Evolutionary conservation across 371 early-diverging fungal genomes (phyloP).

Genomic region (Phascolomyces articulosus): DNA sequence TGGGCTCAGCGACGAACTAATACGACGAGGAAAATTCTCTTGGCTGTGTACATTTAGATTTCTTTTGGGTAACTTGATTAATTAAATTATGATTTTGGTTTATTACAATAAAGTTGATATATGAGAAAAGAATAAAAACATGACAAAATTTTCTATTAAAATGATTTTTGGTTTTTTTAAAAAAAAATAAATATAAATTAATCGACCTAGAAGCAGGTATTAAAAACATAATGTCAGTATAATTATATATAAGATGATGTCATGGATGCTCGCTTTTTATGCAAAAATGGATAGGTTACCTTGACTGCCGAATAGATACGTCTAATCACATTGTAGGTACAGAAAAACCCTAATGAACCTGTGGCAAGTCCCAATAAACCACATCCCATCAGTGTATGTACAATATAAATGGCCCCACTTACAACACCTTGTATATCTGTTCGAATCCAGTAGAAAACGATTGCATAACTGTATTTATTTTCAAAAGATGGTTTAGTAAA

Average conservation of each 20-base stretch:
- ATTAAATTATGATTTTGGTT: too few species aligned
- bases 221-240: too few species aligned
- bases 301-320: conserved; percentile 48
- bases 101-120: too few species aligned
- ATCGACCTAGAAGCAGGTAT: background rate
- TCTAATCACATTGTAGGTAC: conserved; percentile 35
- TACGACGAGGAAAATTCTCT: too few species aligned
- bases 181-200: background rate
- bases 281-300: conserved; percentile 15
- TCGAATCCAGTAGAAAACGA: conserved; percentile 31
- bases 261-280: too few species aligned
- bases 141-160: too few species aligned
- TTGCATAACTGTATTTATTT: conserved; percentile 44
- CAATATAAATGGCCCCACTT: conserved; percentile 33
- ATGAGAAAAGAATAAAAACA: too few species aligned
- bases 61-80: too few species aligned
- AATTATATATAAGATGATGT: too few species aligned
- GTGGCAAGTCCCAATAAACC: conserved; percentile 33
- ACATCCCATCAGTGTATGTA: conserved; percentile 36
- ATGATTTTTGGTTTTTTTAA: background rate
- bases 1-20: too few species aligned
- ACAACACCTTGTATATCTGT: conserved; percentile 27
- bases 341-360: conserved; percentile 45
- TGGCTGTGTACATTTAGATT: too few species aligned
- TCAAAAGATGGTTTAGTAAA: too few species aligned